phyloP scores from a whole-genome alignment of 192 early-diverging fungal species.

The Cladochytrium replicatum region DNA sequence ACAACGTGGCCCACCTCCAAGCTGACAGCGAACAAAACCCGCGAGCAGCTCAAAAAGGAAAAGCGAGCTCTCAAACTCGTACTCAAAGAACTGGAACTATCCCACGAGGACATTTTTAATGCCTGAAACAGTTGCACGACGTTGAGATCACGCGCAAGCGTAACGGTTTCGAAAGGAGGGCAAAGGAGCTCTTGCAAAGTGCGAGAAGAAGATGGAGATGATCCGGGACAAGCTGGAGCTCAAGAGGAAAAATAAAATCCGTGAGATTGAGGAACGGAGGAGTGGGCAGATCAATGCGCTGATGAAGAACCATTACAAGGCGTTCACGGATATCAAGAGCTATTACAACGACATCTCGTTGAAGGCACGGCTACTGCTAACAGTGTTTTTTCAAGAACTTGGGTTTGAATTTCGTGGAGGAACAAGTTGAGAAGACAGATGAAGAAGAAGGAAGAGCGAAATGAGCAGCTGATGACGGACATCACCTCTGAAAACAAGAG shows the following conservation, averaged over 20 bases:
- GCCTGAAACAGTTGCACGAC: constrained; percentile 48
- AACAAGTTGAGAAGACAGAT: constrained; percentile 61
- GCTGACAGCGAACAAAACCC: constrained; percentile 45
- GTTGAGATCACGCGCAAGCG: constrained; percentile 44
- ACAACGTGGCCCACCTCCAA: constrained; percentile 57
- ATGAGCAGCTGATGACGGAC: constrained; percentile 58
- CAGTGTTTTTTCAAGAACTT: background rate
- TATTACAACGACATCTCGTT: constrained; percentile 63
- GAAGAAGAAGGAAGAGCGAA: constrained; percentile 62
- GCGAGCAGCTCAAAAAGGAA: constrained; percentile 50
- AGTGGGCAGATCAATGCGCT: constrained; percentile 58
- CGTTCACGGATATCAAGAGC: constrained; percentile 59
- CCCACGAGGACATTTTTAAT: constrained; percentile 55
- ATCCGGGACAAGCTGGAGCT: constrained; percentile 53
- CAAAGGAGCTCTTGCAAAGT: constrained; percentile 49
- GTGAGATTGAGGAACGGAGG: constrained; percentile 61
- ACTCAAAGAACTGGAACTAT: constrained; percentile 51
- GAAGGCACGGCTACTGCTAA: constrained; percentile 43
- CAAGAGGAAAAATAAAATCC: constrained; percentile 55
- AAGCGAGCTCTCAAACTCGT: constrained; percentile 52
- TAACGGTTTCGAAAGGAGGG: constrained; percentile 44
- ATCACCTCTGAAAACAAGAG: constrained; percentile 59
- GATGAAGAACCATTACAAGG: constrained; percentile 62
- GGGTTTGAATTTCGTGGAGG: constrained; percentile 18
- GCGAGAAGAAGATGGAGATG: constrained; percentile 54